Evolutionary conservation across 257 asterid genomes (phyloP), one percentile per base, ranked within the genome.

Genomic region (Ilex aquifolium): DNA sequence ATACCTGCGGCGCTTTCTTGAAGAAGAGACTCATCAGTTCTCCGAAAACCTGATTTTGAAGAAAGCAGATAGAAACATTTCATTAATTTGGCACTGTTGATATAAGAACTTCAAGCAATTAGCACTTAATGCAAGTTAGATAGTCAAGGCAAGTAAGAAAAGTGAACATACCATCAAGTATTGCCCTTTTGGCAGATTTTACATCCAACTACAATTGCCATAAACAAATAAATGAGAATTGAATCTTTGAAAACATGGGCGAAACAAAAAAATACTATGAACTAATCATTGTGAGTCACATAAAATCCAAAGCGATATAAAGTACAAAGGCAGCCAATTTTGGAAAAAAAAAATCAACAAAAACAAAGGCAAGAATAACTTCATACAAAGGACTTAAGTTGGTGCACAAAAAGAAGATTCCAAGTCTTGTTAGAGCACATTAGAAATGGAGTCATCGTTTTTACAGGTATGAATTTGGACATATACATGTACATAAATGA

Each of bases 1-100:
- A 51, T 73, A 90, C 97, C 96, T 85, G 88, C 73, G 61, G 76
- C 72, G 68, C 96, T 90, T 76, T 85, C 91, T 70, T 77, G 78
- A 59, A 90, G 91, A 65, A 90, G 90, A 74, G 79, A 85, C 82
- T 83, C 93, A 17, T 90, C 96, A 10, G 95, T 85, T 61, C 74
- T 84, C 72, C 76, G 84, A 66, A 90, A 90, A 44, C 97, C 96
- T 90, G 72, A 55, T 15, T 53, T 53, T 4, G 30, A 56, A 60
- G 60, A 54, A 56, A 12, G 3, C 46, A 21, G 68, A 39, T 40
- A 51, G 46, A 60, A 46, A 65, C 31, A 4, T 36, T 8, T 36
- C 8, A 36, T 36, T 4, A 4, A 4, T 36, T 8, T 36, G 8
- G 8, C 42, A 36, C 42, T 8, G 7, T 36, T 4, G 42, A 36